These are phyloP conservation scores for Xylariales sp. DNA, from an alignment of 2,329 filamentous ascomycete species.

Conservation along the genomic window DNA sequence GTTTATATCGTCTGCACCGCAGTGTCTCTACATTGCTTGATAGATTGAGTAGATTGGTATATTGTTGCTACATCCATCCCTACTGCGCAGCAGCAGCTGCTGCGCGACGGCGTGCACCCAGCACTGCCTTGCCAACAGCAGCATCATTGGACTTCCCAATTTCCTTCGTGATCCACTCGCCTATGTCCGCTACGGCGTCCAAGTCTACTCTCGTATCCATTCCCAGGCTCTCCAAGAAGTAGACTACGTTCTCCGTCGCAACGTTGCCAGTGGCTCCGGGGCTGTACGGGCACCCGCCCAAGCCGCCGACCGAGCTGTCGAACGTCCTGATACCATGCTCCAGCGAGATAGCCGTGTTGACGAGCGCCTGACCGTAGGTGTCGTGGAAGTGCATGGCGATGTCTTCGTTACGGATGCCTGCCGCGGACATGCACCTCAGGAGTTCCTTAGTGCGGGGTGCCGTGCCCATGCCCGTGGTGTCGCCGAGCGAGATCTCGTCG, in stretches of 20 bases:
- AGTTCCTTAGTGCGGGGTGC: conserved; percentile 33
- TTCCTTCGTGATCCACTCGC: conserved; percentile 52
- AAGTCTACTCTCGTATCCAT: conserved; percentile 56
- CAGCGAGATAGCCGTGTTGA: conserved; percentile 61
- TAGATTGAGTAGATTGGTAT: no score
- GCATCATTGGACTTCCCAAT: conserved; percentile 41
- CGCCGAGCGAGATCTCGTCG: conserved; percentile 84
- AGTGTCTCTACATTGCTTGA: no score
- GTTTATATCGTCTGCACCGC: no score
- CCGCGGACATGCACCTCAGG: conserved; percentile 42
- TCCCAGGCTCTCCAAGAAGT: conserved; percentile 48
- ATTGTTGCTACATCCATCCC: no score
- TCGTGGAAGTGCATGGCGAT: conserved; percentile 70
- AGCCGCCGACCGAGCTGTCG: conserved; percentile 61
- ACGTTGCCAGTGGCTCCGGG: conserved; percentile 68
- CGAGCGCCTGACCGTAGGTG: conserved; percentile 64
- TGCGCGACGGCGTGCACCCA: conserved; percentile 19
- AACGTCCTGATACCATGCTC: conserved; percentile 61
- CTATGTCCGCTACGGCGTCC: conserved; percentile 48
- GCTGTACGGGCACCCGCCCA: conserved; percentile 66
- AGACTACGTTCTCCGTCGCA: conserved; percentile 36
- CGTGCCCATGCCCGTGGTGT: conserved; percentile 89
- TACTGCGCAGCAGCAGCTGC: not conserved
- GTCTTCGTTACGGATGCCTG: conserved; percentile 48
- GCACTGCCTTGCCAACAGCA: conserved; percentile 24